These are phyloP conservation scores for Colletotrichum noveboracense DNA, from an alignment of 2,329 filamentous ascomycete species.

Conservation along the genomic window DNA sequence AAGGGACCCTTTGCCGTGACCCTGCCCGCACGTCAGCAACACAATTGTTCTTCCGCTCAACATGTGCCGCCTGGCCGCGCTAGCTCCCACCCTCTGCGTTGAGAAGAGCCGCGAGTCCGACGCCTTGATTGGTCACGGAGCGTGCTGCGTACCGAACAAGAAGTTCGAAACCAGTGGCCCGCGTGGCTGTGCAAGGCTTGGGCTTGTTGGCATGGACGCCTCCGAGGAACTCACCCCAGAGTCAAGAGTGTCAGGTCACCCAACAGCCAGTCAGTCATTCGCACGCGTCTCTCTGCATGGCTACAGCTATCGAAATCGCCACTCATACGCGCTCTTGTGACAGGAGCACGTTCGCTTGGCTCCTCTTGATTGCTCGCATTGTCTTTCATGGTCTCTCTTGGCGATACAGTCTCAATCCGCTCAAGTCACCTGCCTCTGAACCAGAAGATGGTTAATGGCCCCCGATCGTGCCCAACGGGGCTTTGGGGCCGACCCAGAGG, in stretches of 20 bases:
- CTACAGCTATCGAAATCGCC: neutral
- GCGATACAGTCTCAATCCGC: neutral
- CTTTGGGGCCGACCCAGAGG: neutral
- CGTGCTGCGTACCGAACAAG: neutral
- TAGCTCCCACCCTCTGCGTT: neutral
- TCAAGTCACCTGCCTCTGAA: neutral
- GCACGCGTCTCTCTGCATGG: neutral
- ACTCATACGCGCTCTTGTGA: conserved; percentile 10
- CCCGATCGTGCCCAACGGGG: neutral
- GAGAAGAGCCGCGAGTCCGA: neutral
- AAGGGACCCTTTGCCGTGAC: neutral
- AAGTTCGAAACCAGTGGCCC: neutral
- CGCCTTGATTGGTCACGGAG: neutral
- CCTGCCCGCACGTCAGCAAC: neutral
- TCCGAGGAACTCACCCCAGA: neutral
- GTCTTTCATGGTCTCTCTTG: neutral
- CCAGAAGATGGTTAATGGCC: neutral
- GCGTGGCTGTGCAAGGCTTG: conserved; percentile 18
- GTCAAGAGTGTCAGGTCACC: neutral
- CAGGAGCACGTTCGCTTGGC: neutral
- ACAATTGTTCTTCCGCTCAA: neutral
- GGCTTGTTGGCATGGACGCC: neutral
- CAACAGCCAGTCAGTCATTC: neutral
- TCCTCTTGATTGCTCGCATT: neutral
- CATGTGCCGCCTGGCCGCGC: neutral